Evolutionary conservation across 768 basidiomycete species (phyloP).

Genomic region (Amanita muscaria): DNA sequence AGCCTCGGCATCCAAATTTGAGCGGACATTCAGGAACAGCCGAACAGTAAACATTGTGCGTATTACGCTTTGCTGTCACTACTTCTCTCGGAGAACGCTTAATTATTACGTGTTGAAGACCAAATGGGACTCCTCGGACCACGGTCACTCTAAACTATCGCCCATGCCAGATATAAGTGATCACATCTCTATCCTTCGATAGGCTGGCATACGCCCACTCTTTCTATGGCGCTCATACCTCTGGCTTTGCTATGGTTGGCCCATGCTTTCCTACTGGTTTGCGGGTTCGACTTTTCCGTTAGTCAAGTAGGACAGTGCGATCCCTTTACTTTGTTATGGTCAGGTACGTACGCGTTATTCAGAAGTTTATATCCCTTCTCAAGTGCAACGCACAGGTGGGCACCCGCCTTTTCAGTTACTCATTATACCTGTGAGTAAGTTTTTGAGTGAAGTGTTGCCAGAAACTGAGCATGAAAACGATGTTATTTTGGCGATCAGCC

Average conservation of each 20-base stretch:
- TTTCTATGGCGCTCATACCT: neutral
- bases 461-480: neutral
- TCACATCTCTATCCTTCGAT: no score
- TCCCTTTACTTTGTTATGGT: conserved; percentile 17
- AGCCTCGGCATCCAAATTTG: no score
- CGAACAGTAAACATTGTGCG: no score
- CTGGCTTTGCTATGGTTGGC: neutral
- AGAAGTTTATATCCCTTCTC: neutral
- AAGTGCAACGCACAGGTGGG: conserved; percentile 14
- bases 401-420: conserved; percentile 19
- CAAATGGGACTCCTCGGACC: no score
- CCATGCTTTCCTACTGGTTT: neutral
- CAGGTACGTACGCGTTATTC: conserved; percentile 12
- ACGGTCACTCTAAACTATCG: no score
- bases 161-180: no score
- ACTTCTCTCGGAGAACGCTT: no score
- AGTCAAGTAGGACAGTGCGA: conserved; percentile 19
- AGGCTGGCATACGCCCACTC: no score
- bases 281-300: conserved; percentile 13
- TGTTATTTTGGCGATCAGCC: conserved; percentile 20
- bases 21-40: no score
- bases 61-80: no score
- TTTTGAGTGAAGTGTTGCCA: no score
- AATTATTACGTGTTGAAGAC: no score
- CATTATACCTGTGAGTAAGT: conserved; percentile 19